These are phyloP conservation scores for Clarkia xantiana DNA, from an alignment of 345 rosid species.

Conservation along the genomic window DNA sequence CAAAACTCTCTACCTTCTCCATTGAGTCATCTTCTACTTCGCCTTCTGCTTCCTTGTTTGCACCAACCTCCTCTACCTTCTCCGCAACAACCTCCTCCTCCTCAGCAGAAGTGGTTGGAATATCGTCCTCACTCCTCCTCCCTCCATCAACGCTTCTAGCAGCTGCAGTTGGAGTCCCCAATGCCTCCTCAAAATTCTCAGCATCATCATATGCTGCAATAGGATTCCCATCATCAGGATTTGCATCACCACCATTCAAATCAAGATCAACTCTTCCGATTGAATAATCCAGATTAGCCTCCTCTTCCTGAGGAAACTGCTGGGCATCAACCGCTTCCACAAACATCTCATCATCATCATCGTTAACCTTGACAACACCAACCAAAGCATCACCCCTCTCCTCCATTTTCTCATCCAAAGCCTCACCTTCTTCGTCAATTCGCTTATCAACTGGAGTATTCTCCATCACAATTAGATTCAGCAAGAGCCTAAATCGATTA, in stretches of 20 bases:
- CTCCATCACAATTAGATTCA: too few species aligned
- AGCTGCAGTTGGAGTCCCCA: constrained; percentile 15
- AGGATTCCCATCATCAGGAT: background rate
- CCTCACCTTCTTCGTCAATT: too few species aligned
- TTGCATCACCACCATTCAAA: too few species aligned
- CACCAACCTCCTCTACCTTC: too few species aligned
- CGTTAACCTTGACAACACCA: too few species aligned
- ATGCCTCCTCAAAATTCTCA: constrained; percentile 48
- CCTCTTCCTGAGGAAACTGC: constrained; percentile 21
- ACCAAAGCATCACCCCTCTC: too few species aligned
- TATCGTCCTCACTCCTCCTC: constrained; percentile 12
- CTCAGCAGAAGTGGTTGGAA: background rate
- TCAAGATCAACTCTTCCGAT: background rate
- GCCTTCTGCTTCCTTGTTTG: constrained; percentile 7
- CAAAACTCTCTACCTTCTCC: background rate
- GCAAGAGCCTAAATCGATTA: too few species aligned
- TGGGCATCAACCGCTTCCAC: constrained; percentile 35
- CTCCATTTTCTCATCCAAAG: too few species aligned
- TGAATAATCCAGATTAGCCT: constrained; percentile 7
- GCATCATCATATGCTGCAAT: constrained; percentile 12
- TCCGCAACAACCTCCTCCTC: too few species aligned
- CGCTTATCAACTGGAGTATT: too few species aligned
- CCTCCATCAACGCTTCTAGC: constrained; percentile 30
- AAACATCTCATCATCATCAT: constrained; percentile 12
- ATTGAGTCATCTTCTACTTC: constrained; percentile 1